These are phyloP conservation scores for Stachybotrys chartarum DNA, from an alignment of 2,329 filamentous ascomycete species.

Conservation along the genomic window DNA sequence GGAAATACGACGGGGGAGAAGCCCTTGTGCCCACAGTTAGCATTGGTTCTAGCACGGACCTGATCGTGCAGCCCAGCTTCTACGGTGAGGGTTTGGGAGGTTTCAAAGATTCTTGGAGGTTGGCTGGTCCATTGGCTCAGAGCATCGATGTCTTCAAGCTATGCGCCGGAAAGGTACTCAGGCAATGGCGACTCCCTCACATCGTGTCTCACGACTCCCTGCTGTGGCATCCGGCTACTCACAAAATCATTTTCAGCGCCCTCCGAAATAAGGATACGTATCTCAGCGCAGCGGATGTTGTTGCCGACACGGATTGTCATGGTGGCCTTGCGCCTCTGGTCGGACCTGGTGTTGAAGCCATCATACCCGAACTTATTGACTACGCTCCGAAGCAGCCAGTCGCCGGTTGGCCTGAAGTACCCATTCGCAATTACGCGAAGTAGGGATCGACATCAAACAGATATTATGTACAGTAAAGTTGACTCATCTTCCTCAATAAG, in stretches of 20 bases:
- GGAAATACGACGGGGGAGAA: neutral
- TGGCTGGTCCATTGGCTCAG: neutral
- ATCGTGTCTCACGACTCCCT: neutral
- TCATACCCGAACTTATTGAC: conserved; percentile 1
- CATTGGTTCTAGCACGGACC: conserved; percentile 3
- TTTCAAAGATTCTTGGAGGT: neutral
- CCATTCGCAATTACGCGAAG: neutral
- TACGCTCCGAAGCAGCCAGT: conserved; percentile 1
- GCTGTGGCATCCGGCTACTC: conserved; percentile 2
- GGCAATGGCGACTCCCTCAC: neutral
- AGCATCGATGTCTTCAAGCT: conserved; percentile 2
- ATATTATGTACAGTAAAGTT: neutral
- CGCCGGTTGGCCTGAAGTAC: conserved; percentile 1
- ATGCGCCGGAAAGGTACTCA: neutral
- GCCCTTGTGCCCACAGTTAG: conserved; percentile 1
- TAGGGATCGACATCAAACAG: neutral
- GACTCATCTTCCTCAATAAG: too few species aligned
- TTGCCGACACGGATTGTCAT: neutral
- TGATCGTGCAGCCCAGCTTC: conserved; percentile 1
- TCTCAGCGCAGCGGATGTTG: neutral
- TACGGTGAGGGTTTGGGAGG: neutral
- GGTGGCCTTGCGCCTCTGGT: neutral
- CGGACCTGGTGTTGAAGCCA: neutral
- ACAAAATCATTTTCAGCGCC: conserved; percentile 1
- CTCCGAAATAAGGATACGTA: neutral